A percentile compares a stretch with the other conserved stretches of the same genome.
These are phyloP conservation scores for Lophiostoma macrostomum DNA, from an alignment of 495 filamentous ascomycete genomes.

Conservation along the genomic window DNA sequence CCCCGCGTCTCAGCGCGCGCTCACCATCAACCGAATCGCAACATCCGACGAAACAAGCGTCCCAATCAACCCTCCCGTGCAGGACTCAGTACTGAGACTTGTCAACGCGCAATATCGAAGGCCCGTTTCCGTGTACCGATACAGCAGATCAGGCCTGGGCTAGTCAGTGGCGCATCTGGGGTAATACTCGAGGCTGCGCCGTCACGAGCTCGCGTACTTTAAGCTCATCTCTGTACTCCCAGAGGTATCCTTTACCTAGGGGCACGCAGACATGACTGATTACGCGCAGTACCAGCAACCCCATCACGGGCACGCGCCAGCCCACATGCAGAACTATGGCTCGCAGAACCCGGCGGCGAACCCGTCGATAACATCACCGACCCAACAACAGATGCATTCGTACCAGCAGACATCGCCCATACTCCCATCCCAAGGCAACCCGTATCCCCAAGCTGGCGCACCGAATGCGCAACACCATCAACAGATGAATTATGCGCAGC, in stretches of 20 bases:
- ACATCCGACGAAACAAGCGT: constrained; percentile 10
- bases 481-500: constrained; percentile 53
- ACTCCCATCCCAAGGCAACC: constrained; percentile 54
- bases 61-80: constrained; percentile 30
- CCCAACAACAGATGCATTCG: constrained; percentile 52
- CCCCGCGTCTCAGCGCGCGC: constrained; percentile 14
- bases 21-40: constrained; percentile 19
- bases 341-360: constrained; percentile 47
- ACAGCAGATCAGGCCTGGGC: constrained; percentile 17
- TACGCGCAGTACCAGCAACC: constrained; percentile 67
- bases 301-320: constrained; percentile 52
- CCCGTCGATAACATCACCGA: constrained; percentile 56
- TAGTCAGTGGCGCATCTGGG: constrained; percentile 31
- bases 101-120: neutral
- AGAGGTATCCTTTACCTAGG: constrained; percentile 28
- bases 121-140: constrained; percentile 7
- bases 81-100: neutral
- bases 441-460: constrained; percentile 28
- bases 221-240: constrained; percentile 24
- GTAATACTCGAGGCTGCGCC: constrained; percentile 27
- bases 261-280: constrained; percentile 54
- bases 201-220: constrained; percentile 23
- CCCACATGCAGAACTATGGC: constrained; percentile 50
- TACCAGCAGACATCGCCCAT: constrained; percentile 59
- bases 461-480: constrained; percentile 46